These are phyloP conservation scores for Anaeromyces robustus DNA, from an alignment of 192 early-diverging fungal species.

Conservation along the genomic window DNA sequence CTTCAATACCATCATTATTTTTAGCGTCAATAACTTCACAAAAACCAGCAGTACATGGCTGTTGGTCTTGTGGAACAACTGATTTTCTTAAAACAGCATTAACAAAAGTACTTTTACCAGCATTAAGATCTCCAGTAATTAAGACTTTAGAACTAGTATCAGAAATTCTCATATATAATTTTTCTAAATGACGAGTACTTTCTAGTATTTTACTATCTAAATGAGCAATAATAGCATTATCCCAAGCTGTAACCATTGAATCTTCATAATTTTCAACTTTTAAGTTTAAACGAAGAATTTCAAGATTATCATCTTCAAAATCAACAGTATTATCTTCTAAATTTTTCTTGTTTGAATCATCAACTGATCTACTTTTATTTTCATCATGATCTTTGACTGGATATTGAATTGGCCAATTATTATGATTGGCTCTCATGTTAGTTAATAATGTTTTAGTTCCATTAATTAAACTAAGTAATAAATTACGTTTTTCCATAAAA, in stretches of 20 bases:
- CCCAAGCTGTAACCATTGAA: neutral
- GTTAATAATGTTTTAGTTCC: neutral
- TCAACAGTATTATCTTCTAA: neutral
- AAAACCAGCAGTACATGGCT: slow-evolving; percentile 93
- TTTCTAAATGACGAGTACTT: slow-evolving; percentile 41
- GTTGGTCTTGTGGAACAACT: slow-evolving; percentile 88
- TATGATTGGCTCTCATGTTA: neutral
- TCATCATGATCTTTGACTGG: neutral
- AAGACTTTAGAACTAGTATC: slow-evolving; percentile 88
- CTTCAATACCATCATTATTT: slow-evolving; percentile 79
- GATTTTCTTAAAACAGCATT: slow-evolving; percentile 83
- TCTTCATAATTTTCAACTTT: neutral
- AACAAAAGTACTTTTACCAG: slow-evolving; percentile 93
- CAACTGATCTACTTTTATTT: neutral
- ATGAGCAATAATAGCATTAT: neutral
- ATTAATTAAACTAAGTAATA: neutral
- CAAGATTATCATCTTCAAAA: neutral
- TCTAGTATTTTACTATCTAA: neutral
- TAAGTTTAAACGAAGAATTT: neutral
- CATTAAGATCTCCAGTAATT: slow-evolving; percentile 95
- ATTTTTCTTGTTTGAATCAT: neutral
- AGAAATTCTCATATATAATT: slow-evolving; percentile 64
- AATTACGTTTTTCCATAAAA: neutral
- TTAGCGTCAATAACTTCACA: slow-evolving; percentile 86
- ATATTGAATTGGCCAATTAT: neutral